Evolutionary conservation across 345 rosid genomes (phyloP).

Genomic region (Arabidopsis thaliana): DNA sequence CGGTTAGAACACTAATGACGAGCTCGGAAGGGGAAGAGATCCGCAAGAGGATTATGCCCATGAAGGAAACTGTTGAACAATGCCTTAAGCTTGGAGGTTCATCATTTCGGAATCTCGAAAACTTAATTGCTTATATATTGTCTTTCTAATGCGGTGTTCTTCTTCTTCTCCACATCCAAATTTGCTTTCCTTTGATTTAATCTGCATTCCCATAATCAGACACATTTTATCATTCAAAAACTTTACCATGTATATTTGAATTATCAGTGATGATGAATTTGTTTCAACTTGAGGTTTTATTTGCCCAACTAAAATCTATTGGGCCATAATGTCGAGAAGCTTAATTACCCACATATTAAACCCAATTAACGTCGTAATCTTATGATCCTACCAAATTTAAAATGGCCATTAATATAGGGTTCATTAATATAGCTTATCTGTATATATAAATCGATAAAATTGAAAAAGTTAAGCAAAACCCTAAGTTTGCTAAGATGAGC

Average conservation of each 20-base stretch:
- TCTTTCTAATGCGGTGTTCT: slow-evolving; percentile 12
- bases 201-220: neutral
- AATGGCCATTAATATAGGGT: too few relatives aligned
- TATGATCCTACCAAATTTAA: too few relatives aligned
- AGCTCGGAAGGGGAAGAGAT: slow-evolving; percentile 44
- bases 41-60: slow-evolving; percentile 33
- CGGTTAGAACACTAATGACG: slow-evolving; percentile 33
- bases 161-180: slow-evolving; percentile 1
- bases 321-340: too few relatives aligned
- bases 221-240: neutral
- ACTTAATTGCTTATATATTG: slow-evolving; percentile 27
- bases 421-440: too few relatives aligned
- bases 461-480: neutral
- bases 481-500: neutral
- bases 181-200: neutral
- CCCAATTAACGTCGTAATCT: too few relatives aligned
- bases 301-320: too few relatives aligned
- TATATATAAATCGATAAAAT: neutral
- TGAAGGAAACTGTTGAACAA: slow-evolving; percentile 40
- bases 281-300: too few relatives aligned
- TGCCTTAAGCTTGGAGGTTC: slow-evolving; percentile 40
- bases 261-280: neutral
- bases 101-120: slow-evolving; percentile 29
- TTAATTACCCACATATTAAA: too few relatives aligned
- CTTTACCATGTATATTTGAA: neutral